Percentiles rank a stretch among this genome's conserved stretches.
Evolutionary conservation across 2,329 filamentous ascomycete species (phyloP).

Genomic region (Pseudogymnoascus sp.): DNA sequence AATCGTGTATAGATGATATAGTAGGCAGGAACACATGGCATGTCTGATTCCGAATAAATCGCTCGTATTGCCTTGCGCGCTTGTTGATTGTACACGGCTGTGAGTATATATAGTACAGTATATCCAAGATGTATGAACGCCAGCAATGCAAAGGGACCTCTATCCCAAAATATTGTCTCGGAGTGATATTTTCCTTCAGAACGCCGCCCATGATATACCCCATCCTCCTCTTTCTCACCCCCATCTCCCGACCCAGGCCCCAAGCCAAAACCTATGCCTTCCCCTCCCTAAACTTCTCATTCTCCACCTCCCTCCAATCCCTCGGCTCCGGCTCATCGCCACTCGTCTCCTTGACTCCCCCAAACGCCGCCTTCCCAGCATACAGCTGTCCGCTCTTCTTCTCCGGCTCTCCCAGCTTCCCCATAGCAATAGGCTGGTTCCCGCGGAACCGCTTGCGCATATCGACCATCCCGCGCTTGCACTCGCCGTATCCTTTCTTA

Average conservation of each 20-base stretch:
- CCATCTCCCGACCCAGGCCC: not conserved
- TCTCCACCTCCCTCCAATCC: conserved; percentile 59
- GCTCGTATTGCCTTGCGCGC: not conserved
- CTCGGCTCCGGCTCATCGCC: conserved; percentile 55
- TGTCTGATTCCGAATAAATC: conserved; percentile 5
- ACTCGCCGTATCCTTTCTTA: conserved; percentile 86
- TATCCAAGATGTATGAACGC: conserved; percentile 5
- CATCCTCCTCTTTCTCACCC: not conserved
- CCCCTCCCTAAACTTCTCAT: conserved; percentile 46
- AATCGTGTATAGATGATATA: conserved; percentile 12
- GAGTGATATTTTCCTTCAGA: not conserved
- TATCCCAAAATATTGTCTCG: not conserved
- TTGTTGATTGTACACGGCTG: conserved; percentile 3
- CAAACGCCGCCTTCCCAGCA: conserved; percentile 65
- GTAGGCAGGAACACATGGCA: conserved; percentile 6
- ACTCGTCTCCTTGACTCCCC: conserved; percentile 54
- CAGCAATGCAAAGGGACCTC: not conserved
- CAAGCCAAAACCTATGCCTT: not conserved
- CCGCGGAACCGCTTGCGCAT: conserved; percentile 98
- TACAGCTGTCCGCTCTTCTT: conserved; percentile 57
- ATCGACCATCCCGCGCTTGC: conserved; percentile 92
- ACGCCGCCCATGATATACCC: conserved; percentile 2
- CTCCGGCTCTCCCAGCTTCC: conserved; percentile 48
- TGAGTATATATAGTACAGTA: conserved; percentile 6
- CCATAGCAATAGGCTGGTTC: conserved; percentile 70